These are phyloP conservation scores for Fusarium sambucinum DNA, from an alignment of 2,329 filamentous ascomycete genomes.

Conservation along the genomic window DNA sequence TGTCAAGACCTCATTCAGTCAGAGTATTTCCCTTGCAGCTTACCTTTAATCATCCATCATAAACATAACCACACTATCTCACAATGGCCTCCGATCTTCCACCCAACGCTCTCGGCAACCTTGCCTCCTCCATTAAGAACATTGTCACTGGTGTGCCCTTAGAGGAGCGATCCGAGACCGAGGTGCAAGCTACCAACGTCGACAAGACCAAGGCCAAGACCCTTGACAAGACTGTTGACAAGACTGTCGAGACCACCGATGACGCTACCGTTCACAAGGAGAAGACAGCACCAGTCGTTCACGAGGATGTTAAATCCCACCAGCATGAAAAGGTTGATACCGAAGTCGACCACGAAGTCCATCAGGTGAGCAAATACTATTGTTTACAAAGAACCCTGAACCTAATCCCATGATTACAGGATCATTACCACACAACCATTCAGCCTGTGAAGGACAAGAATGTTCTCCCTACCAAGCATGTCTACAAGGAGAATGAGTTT, in stretches of 20 bases:
- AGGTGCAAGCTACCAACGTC: constrained; percentile 2
- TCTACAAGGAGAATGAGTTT: constrained; percentile 28
- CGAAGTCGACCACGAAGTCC: constrained; percentile 26
- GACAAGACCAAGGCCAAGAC: constrained; percentile 14
- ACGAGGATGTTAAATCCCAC: constrained; percentile 35
- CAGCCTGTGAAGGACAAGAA: constrained; percentile 36
- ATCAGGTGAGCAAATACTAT: no score
- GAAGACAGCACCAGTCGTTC: constrained; percentile 22
- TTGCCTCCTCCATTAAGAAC: constrained; percentile 26
- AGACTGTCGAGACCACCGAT: constrained; percentile 23
- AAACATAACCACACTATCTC: not conserved
- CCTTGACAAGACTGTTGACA: constrained; percentile 18
- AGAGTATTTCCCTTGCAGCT: no score
- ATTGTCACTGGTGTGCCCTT: constrained; percentile 15
- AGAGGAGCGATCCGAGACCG: constrained; percentile 1
- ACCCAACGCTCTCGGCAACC: constrained; percentile 12
- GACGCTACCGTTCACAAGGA: constrained; percentile 26
- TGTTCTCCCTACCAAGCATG: constrained; percentile 24
- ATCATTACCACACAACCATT: constrained; percentile 31
- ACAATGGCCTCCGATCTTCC: constrained; percentile 26
- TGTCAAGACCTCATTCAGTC: not conserved
- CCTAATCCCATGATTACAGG: no score
- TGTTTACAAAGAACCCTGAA: no score
- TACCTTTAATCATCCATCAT: not conserved
- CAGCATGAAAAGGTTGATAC: constrained; percentile 33